Base-by-base conservation (phyloP, 106 monocot genomes). In the Iris macrosiphon region DNA sequence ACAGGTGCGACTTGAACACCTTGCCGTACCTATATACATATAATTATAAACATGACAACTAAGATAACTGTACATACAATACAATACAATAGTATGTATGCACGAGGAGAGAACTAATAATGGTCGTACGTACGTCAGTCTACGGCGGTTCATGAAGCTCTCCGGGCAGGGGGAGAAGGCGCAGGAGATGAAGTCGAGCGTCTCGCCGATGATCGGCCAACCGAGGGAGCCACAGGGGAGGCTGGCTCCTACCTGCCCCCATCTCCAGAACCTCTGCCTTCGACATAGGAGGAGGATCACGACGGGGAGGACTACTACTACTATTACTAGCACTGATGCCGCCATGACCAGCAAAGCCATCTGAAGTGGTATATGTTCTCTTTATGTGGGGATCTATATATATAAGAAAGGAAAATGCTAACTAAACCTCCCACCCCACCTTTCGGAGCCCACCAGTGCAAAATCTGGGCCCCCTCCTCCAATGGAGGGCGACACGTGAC, bases 1-100 rank as follows among this genome's bases (percentile, higher is more conserved):
- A 88, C 26, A 93, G 37, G 59, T 93, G 93, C 9, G 93, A 88
- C 67, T 68, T 77, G 75, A 93, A 93, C 32, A 93, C 93, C 57
- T 72, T 83, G 4, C 93, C 93, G 37, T 89, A 73, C 79, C 89
- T 89, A 42, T 12, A 4, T 7, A 49, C 44, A 44, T 44, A 3
- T 16, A 15, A 12, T 18, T 44, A 15, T 44, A 44, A 0, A 44
- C 5, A 2, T 1, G 6, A 22, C 19, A 24, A 48, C 27, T 44
- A 29, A 55, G 9, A 7, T 29, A 45, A 47, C 11, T 35, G 10
- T 35, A 35, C 10, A 35, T 35, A 10, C 7, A 6, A 35, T 35
- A 6, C 34, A 10, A 35, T 35, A 4, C 7, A 35, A 6, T 35
- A 6, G 10, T 35, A 13, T 14, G 59, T 26, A 35, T 7, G 17